Conservation (phyloP, 768 basidiomycete species). For the Tephrocybe sp. region DNA sequence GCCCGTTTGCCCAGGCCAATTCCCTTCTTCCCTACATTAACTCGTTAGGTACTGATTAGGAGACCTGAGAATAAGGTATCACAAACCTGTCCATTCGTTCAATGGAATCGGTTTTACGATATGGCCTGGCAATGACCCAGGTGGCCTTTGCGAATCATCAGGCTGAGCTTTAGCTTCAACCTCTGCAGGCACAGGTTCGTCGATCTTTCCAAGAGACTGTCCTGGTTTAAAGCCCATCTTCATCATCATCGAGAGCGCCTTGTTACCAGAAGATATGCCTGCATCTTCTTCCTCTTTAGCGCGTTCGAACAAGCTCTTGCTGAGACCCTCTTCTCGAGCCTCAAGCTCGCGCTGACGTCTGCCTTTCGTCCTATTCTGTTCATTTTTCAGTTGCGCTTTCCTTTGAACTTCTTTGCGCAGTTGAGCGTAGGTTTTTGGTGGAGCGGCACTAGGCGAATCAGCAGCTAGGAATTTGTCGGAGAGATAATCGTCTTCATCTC, state of each 20-base stretch:
- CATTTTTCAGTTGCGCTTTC: conserved; percentile 61
- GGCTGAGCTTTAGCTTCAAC: conserved; percentile 5
- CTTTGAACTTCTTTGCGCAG: conserved; percentile 66
- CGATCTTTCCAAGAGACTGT: conserved; percentile 63
- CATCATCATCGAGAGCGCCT: conserved; percentile 88
- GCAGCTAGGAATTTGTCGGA: conserved; percentile 80
- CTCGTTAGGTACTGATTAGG: conserved; percentile 1
- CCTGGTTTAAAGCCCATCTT: conserved; percentile 93
- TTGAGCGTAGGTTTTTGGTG: conserved; percentile 67
- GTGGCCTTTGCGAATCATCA: neutral
- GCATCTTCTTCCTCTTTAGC: conserved; percentile 64
- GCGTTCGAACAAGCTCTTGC: conserved; percentile 77
- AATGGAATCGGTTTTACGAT: conserved; percentile 70
- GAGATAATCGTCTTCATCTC: conserved; percentile 75
- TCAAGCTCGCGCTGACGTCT: conserved; percentile 72
- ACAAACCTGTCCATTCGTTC: conserved; percentile 80
- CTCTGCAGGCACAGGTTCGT: conserved; percentile 16
- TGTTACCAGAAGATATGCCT: conserved; percentile 57
- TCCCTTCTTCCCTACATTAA: conserved; percentile 68
- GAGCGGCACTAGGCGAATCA: conserved; percentile 29
- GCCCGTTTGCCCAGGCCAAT: conserved; percentile 73
- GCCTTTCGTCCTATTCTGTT: conserved; percentile 63
- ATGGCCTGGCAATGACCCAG: conserved; percentile 28
- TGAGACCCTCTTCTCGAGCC: conserved; percentile 74
- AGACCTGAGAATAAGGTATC: conserved; percentile 5